Evolutionary conservation across 2,329 filamentous ascomycete species (phyloP), one percentile per base, ranked within the genome.

Genomic region (Pestalotiopsis sp.): DNA sequence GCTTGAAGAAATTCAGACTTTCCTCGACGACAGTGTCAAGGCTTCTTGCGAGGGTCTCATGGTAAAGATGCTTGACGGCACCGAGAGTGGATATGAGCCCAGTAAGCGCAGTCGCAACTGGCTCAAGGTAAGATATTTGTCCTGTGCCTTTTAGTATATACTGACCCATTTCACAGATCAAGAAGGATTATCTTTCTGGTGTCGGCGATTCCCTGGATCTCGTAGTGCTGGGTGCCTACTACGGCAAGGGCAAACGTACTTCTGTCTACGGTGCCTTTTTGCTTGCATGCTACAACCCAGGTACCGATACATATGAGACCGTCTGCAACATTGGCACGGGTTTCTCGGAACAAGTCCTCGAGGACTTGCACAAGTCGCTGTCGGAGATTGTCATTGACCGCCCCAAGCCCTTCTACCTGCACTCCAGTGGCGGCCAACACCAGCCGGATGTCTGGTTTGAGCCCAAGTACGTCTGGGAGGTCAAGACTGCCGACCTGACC

Each of bases 361-460:
- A 97, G 76, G 92, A 95, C 45, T 86, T 98, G 14, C 90, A 98
- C 83, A 85, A 87, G 27, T 86, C 91, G 65, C 90, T 99, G 36
- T 91, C 89, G 0, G 87, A 90, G 9, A 90, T 94, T 64, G 90
- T 92, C 73, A 99, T 99, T 74, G 94, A 97, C 77, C 90, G 91
- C 1, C 89, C 95, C 1, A 99, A 99, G 77, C 96, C 96, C 0
- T 99, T 97, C 80, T 99, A 98, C 81, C 87, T 90, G 1, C 96
- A 99, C 80, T 94, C 92, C 3, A 83, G 87, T 0, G 93, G 93
- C 64, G 90, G 90, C 64, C 95, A 97, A 81, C 94, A 98, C 78
- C 96, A 99, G 79, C 96, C 96, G 1, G 96, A 99, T 79, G 94
- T 99, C 49, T 99, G 96, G 96, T 96, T 99, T 78, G 96, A 99